A percentile compares a stretch with the other conserved stretches of the same genome.
phyloP scores from a whole-genome alignment of 2,329 filamentous ascomycete genomes.

The Chrysoporthe austroafricana region DNA sequence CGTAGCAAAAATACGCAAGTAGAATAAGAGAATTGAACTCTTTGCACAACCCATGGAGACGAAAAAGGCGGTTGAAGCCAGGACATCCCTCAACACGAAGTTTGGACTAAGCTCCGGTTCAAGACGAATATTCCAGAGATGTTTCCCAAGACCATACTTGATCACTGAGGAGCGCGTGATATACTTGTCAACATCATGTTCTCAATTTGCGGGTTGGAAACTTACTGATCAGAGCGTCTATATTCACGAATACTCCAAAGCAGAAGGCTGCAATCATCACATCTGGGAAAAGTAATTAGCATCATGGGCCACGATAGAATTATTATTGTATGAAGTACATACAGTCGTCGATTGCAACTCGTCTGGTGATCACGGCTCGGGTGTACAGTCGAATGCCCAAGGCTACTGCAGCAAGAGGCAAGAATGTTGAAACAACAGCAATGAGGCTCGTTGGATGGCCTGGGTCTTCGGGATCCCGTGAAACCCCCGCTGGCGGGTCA shows the following conservation, averaged over 20 bases:
- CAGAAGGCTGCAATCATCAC: neutral
- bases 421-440: neutral
- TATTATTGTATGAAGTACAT: neutral
- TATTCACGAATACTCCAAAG: neutral
- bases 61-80: neutral
- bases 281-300: neutral
- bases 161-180: neutral
- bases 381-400: slow-evolving; percentile 2
- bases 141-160: neutral
- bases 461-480: neutral
- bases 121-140: neutral
- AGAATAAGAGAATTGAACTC: neutral
- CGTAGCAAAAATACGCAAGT: slow-evolving; percentile 1
- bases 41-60: slow-evolving; percentile 5
- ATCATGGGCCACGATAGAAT: neutral
- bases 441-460: neutral
- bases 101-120: neutral
- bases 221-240: neutral
- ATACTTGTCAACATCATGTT: neutral
- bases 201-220: neutral
- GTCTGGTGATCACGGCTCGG: neutral
- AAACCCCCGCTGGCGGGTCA: neutral
- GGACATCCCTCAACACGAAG: neutral
- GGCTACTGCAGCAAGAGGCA: neutral
- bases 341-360: slow-evolving; percentile 1